Evolutionary conservation across 2,329 filamentous ascomycete genomes (phyloP), one percentile per base, ranked within the genome.

Genomic region (Pseudogymnoascus sp.): DNA sequence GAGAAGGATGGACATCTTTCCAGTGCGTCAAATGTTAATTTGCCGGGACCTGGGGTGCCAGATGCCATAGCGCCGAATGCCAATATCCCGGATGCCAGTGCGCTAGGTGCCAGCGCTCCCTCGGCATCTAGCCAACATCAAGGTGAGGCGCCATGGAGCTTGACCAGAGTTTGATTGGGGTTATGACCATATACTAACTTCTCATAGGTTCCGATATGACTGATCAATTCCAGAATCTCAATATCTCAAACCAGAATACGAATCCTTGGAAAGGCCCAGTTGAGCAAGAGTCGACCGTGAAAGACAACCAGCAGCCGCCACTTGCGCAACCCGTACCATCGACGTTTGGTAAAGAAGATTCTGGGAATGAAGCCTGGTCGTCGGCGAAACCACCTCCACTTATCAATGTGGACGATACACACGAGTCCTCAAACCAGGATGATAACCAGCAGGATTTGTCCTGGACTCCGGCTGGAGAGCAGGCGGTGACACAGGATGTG

Each of bases 371-470:
- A 62, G 69, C 67, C 29, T 73, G 72, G 72, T 66, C 35, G 2
- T 37, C 69, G 42, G 44, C 59, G 26, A 16, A 62, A 26, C 53
- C 64, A 62, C 61, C 64, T 4, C 66, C 67, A n/a, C 62, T 70
- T 42, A 59, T 72, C n/a, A 65, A 72, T 64, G 35, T 70, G 24
- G 69, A 72, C n/a, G 67, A 68, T 19, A 56, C 47, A 42, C 66
- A 67, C 8, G 71, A 72, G 65, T 72, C 71, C 1, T 70, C 69
- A n/a, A 70, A 69, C 38, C 72, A 71, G 71, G 69, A 73, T 44
- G 72, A 19, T 19, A 19, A 19, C 19, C 19, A 19, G 19, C 19
- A 19, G 19, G 19, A 19, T 19, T 19, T 19, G 19, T 19, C 19
- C 19, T 19, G 19, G 19, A 19, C 1, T 19, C 19, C 19, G 19